Evolutionary conservation across 169 alveolate species (phyloP), one percentile per base, ranked within the genome.

Genomic region (Amoebophrya sp.): DNA sequence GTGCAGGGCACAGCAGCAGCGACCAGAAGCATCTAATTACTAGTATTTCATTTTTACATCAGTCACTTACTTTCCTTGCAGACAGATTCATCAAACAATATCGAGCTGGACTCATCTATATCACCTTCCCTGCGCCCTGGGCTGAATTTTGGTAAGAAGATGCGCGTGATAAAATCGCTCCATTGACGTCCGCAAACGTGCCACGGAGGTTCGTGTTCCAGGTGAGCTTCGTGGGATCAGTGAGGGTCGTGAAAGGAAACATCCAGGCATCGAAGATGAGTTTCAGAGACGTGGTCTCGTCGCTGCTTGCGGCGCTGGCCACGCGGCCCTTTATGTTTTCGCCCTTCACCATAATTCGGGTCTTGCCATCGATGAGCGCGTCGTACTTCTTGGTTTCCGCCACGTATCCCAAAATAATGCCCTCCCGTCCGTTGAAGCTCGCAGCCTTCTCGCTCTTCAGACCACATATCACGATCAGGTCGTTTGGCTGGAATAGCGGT

Each of bases 301-400:
- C 83, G 39, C 1, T 25, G 1, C 83, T 25, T 25, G 39, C 83
- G 1, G 2, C 83, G 10, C 83, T 2, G 35, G 35, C 32, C 10
- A 0, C 83, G 29, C 18, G 7, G 7, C 29, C 83, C 18, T 66
- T 66, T 2, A 66, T 0, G 18, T 66, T 66, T 7, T 66, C 83
- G 35, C 83, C 83, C 35, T 66, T 66, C 35, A 66, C 83, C 83
- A 66, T 66, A 25, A 66, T 66, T 25, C 83, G 83, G 32, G 83
- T 66, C 35, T 66, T 66, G 39, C 83, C 83, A 25, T 66, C 83
- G 83, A 66, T 66, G 83, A 66, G 83, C 83, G 83, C 83, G 35
- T 66, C 83, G 83, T 66, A 66, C 18, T 66, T 66, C 32, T 66
- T 66, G 29, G 83, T 66, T n/a, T 66, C 83, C 32, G 83, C 35